Conservation (phyloP, 345 rosid genomes). For the Carallia brachiata region DNA sequence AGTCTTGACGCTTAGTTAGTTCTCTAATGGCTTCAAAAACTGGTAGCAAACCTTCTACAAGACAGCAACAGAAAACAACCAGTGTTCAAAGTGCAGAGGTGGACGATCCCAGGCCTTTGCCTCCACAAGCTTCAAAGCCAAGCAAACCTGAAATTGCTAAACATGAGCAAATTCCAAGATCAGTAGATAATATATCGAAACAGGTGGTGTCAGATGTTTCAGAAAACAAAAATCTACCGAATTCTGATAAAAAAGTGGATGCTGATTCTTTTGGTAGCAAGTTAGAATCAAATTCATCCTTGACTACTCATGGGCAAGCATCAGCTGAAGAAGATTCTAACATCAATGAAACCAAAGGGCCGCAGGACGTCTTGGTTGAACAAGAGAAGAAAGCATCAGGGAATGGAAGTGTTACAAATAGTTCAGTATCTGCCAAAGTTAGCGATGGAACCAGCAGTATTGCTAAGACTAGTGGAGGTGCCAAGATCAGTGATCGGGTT, state of each 20-base stretch:
- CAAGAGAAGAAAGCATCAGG: slow-evolving; percentile 68
- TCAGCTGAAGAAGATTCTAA: slow-evolving; percentile 39
- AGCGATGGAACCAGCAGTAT: slow-evolving; percentile 74
- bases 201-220: slow-evolving; percentile 31
- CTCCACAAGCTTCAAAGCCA: slow-evolving; percentile 38
- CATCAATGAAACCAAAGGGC: slow-evolving; percentile 43
- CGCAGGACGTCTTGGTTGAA: slow-evolving; percentile 43
- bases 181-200: slow-evolving; percentile 32
- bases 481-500: slow-evolving; percentile 72
- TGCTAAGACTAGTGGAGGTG: slow-evolving; percentile 71
- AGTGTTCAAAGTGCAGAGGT: slow-evolving; percentile 34
- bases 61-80: slow-evolving; percentile 34
- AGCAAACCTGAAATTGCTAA: slow-evolving; percentile 30
- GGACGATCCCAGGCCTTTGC: slow-evolving; percentile 35
- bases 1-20: slow-evolving; percentile 12
- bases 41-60: slow-evolving; percentile 37
- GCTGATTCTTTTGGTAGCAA: slow-evolving; percentile 32
- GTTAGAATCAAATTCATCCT: slow-evolving; percentile 38
- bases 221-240: slow-evolving; percentile 40
- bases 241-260: slow-evolving; percentile 41
- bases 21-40: slow-evolving; percentile 51
- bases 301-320: slow-evolving; percentile 37
- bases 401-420: slow-evolving; percentile 63
- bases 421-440: slow-evolving; percentile 73
- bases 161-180: slow-evolving; percentile 30